Evolutionary conservation across 2,329 filamentous ascomycete genomes (phyloP), one percentile per base, ranked within the genome.

Genomic region (Sarocladiaceae sp.): DNA sequence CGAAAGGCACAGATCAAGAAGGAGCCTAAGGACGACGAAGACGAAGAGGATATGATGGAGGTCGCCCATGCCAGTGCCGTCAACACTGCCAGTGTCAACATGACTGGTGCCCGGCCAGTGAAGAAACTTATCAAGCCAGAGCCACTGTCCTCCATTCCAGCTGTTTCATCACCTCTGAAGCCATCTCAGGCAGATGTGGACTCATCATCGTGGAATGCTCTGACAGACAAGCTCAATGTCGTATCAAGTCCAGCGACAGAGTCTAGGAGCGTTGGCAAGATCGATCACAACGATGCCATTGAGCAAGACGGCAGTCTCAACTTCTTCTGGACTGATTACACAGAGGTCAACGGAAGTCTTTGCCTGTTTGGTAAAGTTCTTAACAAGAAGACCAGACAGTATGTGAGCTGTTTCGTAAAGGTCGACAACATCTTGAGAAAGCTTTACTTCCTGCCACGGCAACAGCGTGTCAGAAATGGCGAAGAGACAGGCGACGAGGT

Each of bases 291-390:
- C 50, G 85, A 95, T 63, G 89, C 87, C n/a, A 68, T 95, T n/a
- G 91, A 97, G 61, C 82, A 87, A 50, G 90, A 98, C 57, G 93
- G 91, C 27, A 94, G 86, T 54, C 72, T 98, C 23, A 83, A 84
- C 53, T 88, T 98, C 70, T 98, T 96, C 69, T 98, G 93, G 93
- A 85, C 87, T 6, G 93, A 98, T 64, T 98, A 95, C 58, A 88
- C 85, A 1, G 93, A 98, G 60, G 72, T 95, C 59, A 89, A 90
- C 56, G 91, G 91, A 47, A 93, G 83, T 53, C 70, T 98, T 9
- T 97, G 89, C 61, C 75, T 98, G 10, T 97, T 98, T 58, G 93
- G 93, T 51, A 98, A 98, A 60, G 91, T 96, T 19, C 81, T 89
- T 55, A 89, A 96, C 68, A 95, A 90, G 63, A 85, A 82, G 55